Base-by-base conservation (phyloP, 2,329 filamentous ascomycete species). In the Cucurbitaria berberidis region DNA sequence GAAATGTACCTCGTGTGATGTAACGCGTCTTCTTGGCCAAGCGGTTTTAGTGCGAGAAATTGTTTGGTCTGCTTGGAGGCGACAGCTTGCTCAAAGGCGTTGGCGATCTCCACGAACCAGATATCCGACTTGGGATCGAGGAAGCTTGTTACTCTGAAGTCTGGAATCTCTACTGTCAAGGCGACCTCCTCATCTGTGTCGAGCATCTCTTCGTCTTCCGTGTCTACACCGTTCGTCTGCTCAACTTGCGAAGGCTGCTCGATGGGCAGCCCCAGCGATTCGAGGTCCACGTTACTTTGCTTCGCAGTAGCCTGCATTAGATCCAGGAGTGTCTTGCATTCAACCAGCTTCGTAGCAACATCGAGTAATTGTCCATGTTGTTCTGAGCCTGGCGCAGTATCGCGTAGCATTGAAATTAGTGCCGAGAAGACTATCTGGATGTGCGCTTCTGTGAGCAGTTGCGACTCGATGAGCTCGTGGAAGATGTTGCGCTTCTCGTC, bases 211-310 rank as follows among this genome's bases (percentile, higher is more conserved):
- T 84, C 74, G 32, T 81, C 71, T 39, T 83, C 72, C 63, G 83
- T 82, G 35, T 68, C 62, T 16, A 51, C 27, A 3, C 44, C 42
- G 6, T 46, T 44, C 11, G 48, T 48, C 7, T 63, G 53, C 18
- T 55, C 54, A 15, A 50, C 42, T 3, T 69, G 60, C 3, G 61
- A 36, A 7, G 59, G 45, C 16, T 64, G 52, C 10, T 58, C 51
- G 11, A 69, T 30, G 8, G 63, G 57, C 10, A 88, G 84, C 11
- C 71, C 71, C 3, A 68, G 77, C 42, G 86, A 83, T 55, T 91
- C 85, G 39, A 95, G 83, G 65, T 95, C 88, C 54, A 91, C 82
- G 11, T 87, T 84, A 7, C 86, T 83, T 35, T 88, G 84, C 30
- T 85, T 80, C 32, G 93, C 82, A 3, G 87, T 83, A n/a, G 81